phyloP scores from a whole-genome alignment of 495 filamentous ascomycete species.

The Penicillium roqueforti region DNA sequence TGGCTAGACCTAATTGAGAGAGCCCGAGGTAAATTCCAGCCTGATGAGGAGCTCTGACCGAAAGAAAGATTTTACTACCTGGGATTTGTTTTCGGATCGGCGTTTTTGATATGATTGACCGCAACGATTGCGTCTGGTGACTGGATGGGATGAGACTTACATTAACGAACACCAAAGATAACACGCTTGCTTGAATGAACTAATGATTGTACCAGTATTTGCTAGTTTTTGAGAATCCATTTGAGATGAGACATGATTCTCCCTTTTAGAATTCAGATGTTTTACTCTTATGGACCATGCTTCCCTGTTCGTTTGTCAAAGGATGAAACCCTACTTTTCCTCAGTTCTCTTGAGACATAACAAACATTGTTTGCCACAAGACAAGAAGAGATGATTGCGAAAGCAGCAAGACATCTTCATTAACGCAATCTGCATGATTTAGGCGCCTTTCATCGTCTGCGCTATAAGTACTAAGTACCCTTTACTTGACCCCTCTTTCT shows the following conservation, averaged over 20 bases:
- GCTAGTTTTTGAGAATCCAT: neutral
- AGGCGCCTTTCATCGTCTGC: neutral
- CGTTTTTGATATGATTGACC: conserved; percentile 16
- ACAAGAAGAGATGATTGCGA: neutral
- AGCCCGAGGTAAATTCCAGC: no score
- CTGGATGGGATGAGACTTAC: conserved; percentile 14
- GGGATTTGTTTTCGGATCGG: conserved; percentile 16
- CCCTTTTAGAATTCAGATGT: neutral
- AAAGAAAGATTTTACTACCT: neutral
- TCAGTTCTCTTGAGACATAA: neutral
- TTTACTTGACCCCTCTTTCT: neutral
- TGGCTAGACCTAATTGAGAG: no score
- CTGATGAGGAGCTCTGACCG: neutral
- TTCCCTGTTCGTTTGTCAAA: neutral
- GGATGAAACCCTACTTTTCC: neutral
- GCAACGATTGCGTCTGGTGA: conserved; percentile 3
- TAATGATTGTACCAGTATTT: conserved; percentile 18
- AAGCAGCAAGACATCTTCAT: neutral
- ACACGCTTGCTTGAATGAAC: conserved; percentile 23
- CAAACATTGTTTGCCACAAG: neutral
- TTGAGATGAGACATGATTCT: neutral
- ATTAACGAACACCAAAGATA: conserved; percentile 17
- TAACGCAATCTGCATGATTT: neutral
- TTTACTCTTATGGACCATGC: neutral
- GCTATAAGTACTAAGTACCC: neutral